phyloP scores from a whole-genome alignment of 2,329 filamentous ascomycete genomes.

The Ophiostoma sp. region DNA sequence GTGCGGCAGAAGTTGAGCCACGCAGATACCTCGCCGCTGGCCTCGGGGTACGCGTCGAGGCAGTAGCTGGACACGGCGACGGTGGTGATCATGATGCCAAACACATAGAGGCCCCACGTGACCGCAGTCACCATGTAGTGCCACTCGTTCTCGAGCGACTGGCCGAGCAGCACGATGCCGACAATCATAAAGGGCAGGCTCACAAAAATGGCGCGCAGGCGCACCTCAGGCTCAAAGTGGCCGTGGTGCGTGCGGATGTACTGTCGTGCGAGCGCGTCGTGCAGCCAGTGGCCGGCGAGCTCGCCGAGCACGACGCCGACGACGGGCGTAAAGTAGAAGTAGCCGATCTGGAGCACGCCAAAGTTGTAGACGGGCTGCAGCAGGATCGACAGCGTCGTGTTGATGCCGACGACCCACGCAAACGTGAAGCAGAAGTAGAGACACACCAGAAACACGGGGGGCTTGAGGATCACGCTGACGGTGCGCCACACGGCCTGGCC shows the following conservation, averaged over 20 bases:
- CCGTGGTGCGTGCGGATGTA: constrained; percentile 45
- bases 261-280: constrained; percentile 44
- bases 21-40: constrained; percentile 48
- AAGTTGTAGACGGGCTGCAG: constrained; percentile 47
- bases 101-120: constrained; percentile 50
- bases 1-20: constrained; percentile 48
- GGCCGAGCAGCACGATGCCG: constrained; percentile 49
- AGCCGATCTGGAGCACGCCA: constrained; percentile 45
- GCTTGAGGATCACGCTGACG: constrained; percentile 38
- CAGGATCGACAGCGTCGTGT: constrained; percentile 51
- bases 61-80: constrained; percentile 48
- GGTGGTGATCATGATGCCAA: constrained; percentile 51
- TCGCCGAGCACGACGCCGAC: constrained; percentile 51
- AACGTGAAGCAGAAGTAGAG: constrained; percentile 38
- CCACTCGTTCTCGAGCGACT: constrained; percentile 44
- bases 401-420: constrained; percentile 50
- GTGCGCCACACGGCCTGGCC: constrained; percentile 38
- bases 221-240: constrained; percentile 52
- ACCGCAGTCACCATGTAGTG: constrained; percentile 48
- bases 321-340: constrained; percentile 55
- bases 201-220: constrained; percentile 45
- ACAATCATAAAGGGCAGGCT: constrained; percentile 45
- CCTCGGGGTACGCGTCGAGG: constrained; percentile 51
- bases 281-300: constrained; percentile 50
- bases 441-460: constrained; percentile 35